Evolutionary conservation across 202 grass and related monocot species (phyloP).

Genomic region (Panicum hallii): DNA sequence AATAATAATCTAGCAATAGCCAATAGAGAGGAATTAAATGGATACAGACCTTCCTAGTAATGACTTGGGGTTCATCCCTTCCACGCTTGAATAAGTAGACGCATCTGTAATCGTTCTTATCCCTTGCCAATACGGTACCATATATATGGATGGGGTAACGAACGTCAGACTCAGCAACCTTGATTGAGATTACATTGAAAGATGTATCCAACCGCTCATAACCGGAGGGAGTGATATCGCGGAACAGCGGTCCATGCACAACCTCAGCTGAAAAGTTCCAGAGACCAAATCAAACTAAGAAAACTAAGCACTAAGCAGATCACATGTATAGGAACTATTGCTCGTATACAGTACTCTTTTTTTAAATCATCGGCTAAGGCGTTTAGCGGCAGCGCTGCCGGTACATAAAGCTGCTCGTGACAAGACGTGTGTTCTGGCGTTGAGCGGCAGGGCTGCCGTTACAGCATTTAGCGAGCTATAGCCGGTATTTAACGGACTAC

Average conservation of each 20-base stretch:
- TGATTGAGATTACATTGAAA: neutral
- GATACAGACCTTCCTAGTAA: neutral
- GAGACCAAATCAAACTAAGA: neutral
- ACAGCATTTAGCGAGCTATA: too few species aligned
- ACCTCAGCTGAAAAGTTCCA: neutral
- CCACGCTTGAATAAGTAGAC: neutral
- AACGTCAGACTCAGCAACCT: neutral
- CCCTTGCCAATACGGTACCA: neutral
- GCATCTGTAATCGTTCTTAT: neutral
- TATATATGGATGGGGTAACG: neutral
- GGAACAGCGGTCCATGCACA: neutral
- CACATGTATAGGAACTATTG: too few species aligned
- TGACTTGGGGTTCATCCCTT: neutral
- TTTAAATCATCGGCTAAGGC: too few species aligned
- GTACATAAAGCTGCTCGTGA: too few species aligned
- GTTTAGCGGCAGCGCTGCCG: too few species aligned
- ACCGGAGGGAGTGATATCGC: neutral
- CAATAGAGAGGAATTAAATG: too few species aligned
- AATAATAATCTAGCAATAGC: too few species aligned
- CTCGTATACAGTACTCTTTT: too few species aligned
- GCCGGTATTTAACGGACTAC: too few species aligned
- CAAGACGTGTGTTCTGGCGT: too few species aligned
- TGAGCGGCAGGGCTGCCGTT: too few species aligned
- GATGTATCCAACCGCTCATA: neutral
- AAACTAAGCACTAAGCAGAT: neutral